A percentile compares a stretch with the other conserved stretches of the same genome.
Evolutionary conservation across 1,139 yeast genomes (phyloP).

Genomic region (Kodamaea arcana): DNA sequence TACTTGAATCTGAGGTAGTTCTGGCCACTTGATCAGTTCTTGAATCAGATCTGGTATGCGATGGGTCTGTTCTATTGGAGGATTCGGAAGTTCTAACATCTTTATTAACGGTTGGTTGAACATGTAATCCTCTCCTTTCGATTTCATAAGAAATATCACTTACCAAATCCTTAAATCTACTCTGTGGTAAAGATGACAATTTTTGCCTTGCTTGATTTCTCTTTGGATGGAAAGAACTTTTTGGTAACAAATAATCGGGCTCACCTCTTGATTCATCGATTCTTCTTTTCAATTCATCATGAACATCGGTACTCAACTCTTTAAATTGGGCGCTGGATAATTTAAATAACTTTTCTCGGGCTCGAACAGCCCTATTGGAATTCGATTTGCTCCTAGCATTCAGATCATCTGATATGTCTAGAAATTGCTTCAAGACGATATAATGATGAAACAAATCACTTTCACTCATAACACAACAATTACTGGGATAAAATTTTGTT

Average conservation of each 20-base stretch:
- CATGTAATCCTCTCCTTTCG: conserved; percentile 65
- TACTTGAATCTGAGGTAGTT: neutral
- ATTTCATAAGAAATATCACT: conserved; percentile 87
- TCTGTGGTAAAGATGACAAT: conserved; percentile 76
- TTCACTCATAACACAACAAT: conserved; percentile 23
- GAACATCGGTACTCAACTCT: conserved; percentile 89
- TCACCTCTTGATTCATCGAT: conserved; percentile 51
- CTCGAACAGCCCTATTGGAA: conserved; percentile 66
- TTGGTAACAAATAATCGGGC: conserved; percentile 65
- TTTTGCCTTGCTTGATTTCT: conserved; percentile 95
- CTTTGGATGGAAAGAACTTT: conserved; percentile 80
- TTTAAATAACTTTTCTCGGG: conserved; percentile 79
- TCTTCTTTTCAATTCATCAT: conserved; percentile 82
- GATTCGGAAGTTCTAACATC: neutral
- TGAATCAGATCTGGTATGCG: neutral
- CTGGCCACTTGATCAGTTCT: neutral
- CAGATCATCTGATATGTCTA: conserved; percentile 49
- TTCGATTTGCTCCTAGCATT: conserved; percentile 38
- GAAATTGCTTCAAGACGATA: conserved; percentile 48
- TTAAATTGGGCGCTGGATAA: conserved; percentile 80
- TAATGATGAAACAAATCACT: conserved; percentile 43
- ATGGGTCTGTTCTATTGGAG: neutral
- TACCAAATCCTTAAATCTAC: conserved; percentile 84
- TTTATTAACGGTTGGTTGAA: conserved; percentile 2
- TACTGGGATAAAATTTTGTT: neutral